phyloP scores from a whole-genome alignment of 257 asterid species.

The Striga asiatica region DNA sequence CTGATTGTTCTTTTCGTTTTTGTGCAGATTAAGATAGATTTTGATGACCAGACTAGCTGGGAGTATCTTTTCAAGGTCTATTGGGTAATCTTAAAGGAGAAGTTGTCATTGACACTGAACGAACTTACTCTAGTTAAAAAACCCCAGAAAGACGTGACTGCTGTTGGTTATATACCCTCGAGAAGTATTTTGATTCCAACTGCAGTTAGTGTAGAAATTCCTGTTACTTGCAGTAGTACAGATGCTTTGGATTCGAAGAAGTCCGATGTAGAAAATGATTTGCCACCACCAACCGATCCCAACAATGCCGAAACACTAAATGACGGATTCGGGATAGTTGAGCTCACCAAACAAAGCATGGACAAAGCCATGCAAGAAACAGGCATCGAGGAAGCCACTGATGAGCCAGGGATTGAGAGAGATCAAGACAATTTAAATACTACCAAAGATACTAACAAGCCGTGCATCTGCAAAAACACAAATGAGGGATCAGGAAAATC shows the following conservation, averaged over 20 bases:
- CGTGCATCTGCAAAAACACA: background rate
- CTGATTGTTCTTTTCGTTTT: no score
- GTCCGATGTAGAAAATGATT: conserved; percentile 14
- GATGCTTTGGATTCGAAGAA: conserved; percentile 28
- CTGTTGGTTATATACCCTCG: conserved; percentile 25
- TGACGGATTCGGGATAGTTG: background rate
- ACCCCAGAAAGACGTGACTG: conserved; percentile 32
- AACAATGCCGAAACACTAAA: conserved; percentile 9
- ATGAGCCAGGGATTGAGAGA: conserved; percentile 5
- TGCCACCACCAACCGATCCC: conserved; percentile 12
- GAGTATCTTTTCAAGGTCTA: conserved; percentile 78
- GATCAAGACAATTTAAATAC: conserved; percentile 1
- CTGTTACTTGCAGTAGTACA: conserved; percentile 16
- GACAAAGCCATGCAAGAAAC: background rate
- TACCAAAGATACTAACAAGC: background rate
- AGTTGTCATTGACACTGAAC: conserved; percentile 38
- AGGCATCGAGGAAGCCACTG: background rate
- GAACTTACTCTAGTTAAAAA: conserved; percentile 57
- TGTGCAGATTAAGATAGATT: conserved; percentile 64
- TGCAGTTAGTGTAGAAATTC: conserved; percentile 20
- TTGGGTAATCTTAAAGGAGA: conserved; percentile 58
- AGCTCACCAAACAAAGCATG: background rate
- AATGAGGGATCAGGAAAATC: conserved; percentile 12
- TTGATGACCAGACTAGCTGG: conserved; percentile 76
- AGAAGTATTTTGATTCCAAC: conserved; percentile 15